phyloP scores from a whole-genome alignment of 148 eudicot species.

The Dianthus caryophyllus region DNA sequence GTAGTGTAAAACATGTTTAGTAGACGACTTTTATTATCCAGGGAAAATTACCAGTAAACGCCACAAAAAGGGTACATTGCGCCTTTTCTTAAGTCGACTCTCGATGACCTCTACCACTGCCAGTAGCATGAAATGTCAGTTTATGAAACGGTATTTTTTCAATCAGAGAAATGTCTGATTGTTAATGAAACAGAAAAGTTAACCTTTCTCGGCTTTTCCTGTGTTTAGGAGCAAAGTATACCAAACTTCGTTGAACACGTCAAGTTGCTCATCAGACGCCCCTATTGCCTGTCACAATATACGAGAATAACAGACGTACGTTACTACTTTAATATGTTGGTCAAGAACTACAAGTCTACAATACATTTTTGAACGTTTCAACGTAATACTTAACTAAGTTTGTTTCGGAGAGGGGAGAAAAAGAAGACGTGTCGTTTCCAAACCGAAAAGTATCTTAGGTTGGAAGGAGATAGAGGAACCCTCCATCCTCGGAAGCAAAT shows the following conservation, averaged over 20 bases:
- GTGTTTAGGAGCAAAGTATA: conserved; percentile 53
- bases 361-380: background rate
- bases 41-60: conserved; percentile 54
- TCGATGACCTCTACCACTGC: conserved; percentile 53
- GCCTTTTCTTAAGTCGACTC: conserved; percentile 48
- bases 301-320: background rate
- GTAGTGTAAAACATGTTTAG: background rate
- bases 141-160: background rate
- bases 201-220: conserved; percentile 66
- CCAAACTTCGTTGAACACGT: conserved; percentile 81
- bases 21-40: background rate
- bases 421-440: no score
- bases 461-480: no score
- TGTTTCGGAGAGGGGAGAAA: no score
- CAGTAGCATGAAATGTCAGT: background rate
- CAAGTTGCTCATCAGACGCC: conserved; percentile 92
- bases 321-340: background rate
- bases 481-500: no score
- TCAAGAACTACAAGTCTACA: background rate
- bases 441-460: no score
- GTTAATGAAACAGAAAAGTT: background rate
- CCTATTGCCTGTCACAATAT: conserved; percentile 55
- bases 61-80: conserved; percentile 74
- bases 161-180: background rate
- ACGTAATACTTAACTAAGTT: background rate